Conservation (phyloP, 805 yeast species). For the Yueomyces sp. region DNA sequence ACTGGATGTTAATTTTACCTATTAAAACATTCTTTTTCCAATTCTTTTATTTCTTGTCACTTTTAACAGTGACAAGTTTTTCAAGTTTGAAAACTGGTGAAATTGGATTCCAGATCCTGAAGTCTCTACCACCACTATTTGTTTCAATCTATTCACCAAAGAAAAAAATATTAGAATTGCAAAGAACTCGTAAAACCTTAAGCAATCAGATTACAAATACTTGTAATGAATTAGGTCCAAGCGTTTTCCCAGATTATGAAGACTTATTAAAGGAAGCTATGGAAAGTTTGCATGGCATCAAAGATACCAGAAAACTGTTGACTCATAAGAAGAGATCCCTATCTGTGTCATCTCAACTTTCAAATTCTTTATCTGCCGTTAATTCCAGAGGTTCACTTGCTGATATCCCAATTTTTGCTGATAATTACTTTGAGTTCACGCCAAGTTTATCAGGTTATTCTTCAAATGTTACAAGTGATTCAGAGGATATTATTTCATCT, state of each 20-base stretch:
- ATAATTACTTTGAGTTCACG: conserved; percentile 1
- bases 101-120: conserved; percentile 74
- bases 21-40: conserved; percentile 12
- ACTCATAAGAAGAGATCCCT: conserved; percentile 16
- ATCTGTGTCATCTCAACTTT: conserved; percentile 22
- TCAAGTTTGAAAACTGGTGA: conserved; percentile 85
- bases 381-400: conserved; percentile 49
- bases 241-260: conserved; percentile 77
- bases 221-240: conserved; percentile 76
- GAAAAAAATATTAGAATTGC: conserved; percentile 36
- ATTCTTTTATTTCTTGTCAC: conserved; percentile 37
- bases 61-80: conserved; percentile 64
- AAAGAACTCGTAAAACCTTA: conserved; percentile 44
- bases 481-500: not conserved
- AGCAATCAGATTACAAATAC: conserved; percentile 62
- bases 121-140: conserved; percentile 64
- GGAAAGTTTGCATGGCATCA: not conserved
- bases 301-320: conserved; percentile 6
- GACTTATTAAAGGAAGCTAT: conserved; percentile 1
- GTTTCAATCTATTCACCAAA: conserved; percentile 28
- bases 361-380: conserved; percentile 50
- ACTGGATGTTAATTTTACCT: conserved; percentile 19
- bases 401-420: conserved; percentile 46
- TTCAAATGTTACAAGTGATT: conserved; percentile 3
- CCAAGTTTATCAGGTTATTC: not conserved